Conservation (phyloP, 495 filamentous ascomycete genomes). For the Physcia stellaris region DNA sequence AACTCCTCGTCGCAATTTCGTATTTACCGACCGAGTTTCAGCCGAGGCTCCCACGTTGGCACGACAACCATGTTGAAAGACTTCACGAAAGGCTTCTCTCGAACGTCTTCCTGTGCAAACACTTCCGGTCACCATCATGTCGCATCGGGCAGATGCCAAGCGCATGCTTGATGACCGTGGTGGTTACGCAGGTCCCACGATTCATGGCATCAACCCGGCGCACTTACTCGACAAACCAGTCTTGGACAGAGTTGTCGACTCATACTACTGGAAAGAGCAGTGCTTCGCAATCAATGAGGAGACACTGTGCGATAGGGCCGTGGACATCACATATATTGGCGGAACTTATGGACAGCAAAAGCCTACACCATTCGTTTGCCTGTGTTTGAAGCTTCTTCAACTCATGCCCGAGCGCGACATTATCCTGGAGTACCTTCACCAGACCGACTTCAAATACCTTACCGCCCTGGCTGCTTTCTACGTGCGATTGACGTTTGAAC, state of each 20-base stretch:
- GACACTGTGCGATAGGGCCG: constrained; percentile 80
- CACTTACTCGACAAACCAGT: constrained; percentile 86
- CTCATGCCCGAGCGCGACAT: constrained; percentile 67
- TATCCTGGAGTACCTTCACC: constrained; percentile 65
- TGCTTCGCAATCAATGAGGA: constrained; percentile 90
- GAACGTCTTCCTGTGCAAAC: not conserved
- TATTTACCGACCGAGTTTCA: too few relatives aligned
- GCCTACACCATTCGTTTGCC: constrained; percentile 84
- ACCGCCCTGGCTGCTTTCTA: constrained; percentile 84
- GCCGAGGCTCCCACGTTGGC: too few relatives aligned
- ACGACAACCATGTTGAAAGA: too few relatives aligned
- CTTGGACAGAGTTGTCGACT: constrained; percentile 84
- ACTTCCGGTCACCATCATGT: constrained; percentile 14
- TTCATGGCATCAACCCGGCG: constrained; percentile 74
- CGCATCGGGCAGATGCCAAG: constrained; percentile 61
- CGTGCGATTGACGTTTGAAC: constrained; percentile 72
- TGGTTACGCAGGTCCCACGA: constrained; percentile 51
- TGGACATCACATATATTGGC: constrained; percentile 68
- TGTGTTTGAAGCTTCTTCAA: constrained; percentile 89
- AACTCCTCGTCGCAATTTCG: too few relatives aligned
- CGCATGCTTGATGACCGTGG: constrained; percentile 69
- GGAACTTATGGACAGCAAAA: constrained; percentile 78
- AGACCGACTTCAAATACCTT: constrained; percentile 79
- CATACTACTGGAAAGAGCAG: constrained; percentile 97
- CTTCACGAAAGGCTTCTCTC: too few relatives aligned